Base-by-base conservation (phyloP, 2,329 filamentous ascomycete species). In the Xylariaceae sp. region DNA sequence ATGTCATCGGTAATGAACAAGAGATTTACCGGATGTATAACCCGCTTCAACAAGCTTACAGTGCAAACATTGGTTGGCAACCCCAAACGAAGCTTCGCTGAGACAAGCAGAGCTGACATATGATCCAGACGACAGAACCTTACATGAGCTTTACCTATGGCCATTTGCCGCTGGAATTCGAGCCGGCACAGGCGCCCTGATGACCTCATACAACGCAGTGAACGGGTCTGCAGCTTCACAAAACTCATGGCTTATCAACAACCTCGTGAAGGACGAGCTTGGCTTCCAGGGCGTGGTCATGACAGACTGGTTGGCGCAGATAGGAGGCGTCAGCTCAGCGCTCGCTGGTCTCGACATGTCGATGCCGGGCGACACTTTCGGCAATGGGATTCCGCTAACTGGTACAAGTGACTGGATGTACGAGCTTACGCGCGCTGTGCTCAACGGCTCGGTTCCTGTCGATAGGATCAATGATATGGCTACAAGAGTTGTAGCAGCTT, bases 141-240 rank as follows among this genome's bases (percentile, higher is more conserved):
- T 87, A 49, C 84, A 90, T 60, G 87, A 91, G 66, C 68, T 90
- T 1, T 91, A 90, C 57, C 76, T 82, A 0, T 91, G 88, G 89
- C 89, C 88, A 0, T 92, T 92, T 65, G 83, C 83, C 0, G 84
- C 91, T 57, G 86, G 84, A 7, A 77, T 95, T 40, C 81, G 80
- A 53, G 88, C 87, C 11, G 89, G 89, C 22, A 88, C 90, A 5
- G 87, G 82, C 1, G 85, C 85, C 7, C 75, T 95, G 46, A 95
- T 95, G 90, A 90, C 89, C 64, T 81, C 83, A 1, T 95, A 95
- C 58, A 86, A 89, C 62, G 82, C 81, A 60, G 68, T 73, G 53
- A 87, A 88, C 60, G 81, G 82, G 44, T 84, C 81, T 0, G 81
- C 85, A 14, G 75, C 76, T 5, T 87, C 81, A 49, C 82, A 85